Base-by-base conservation (phyloP, 169 alveolate species). In the Plasmodium inui region DNA sequence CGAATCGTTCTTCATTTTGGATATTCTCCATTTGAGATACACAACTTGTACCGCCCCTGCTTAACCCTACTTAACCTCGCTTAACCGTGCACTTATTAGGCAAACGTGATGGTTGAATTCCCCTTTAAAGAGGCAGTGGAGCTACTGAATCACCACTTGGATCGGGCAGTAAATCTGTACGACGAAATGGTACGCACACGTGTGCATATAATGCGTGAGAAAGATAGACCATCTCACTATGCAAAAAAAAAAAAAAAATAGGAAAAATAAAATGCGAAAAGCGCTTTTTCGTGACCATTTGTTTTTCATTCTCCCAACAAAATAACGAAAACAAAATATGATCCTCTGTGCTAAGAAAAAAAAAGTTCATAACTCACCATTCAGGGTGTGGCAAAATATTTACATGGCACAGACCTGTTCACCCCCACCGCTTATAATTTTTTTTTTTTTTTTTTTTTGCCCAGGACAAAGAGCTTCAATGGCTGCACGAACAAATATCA, bases 91-190 rank as follows among this genome's bases (percentile, higher is more conserved):
- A 80, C 78, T 53, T 92, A 70, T 32, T 82, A 97, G 98, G 98
- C 99, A 46, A 97, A 97, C 83, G 96, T 98, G 8, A 83, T 97
- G 96, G 97, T 97, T 53, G 99, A 97, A 91, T 97, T 97, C 83
- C 95, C 98, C 19, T 82, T 97, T 70, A 96, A 97, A 37, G 99
- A 97, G 71, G 99, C 99, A 46, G 90, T 84, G n/a, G 97, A 96
- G 28, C 95, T 97, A 72, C 84, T 97, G 46, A 94, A 92, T 67
- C 95, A 96, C 30, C 97, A 97, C 83, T 93, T 96, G 34, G 88
- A 96, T 1, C 82, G 94, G 72, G 98, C 98, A 8, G 78, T 83
- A 50, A 95, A 73, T 76, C 82, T 95, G 71, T 83, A 91, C 46
- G 93, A 95, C 70, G 95, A 92, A 67, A 84, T 92, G 94, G 97